Evolutionary conservation across 2,329 filamentous ascomycete species (phyloP).

Genomic region (Dothistroma pini): DNA sequence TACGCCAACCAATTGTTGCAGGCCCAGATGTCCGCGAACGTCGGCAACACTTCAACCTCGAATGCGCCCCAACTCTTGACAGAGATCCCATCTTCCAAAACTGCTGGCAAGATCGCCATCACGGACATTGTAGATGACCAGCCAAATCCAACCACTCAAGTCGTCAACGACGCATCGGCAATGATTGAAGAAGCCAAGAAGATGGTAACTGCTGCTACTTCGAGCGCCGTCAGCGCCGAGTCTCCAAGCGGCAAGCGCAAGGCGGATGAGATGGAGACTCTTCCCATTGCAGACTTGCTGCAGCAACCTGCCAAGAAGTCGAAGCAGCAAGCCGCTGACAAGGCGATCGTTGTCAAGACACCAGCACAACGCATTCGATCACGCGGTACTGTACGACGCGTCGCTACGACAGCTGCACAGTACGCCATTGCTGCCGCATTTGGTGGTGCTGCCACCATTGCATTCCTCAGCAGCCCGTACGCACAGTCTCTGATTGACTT

Average conservation of each 20-base stretch:
- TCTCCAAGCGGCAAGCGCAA: conserved; percentile 26
- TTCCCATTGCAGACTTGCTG: conserved; percentile 1
- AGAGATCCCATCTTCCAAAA: not conserved
- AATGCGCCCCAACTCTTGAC: not conserved
- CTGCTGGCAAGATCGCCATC: conserved; percentile 9
- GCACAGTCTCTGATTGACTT: conserved; percentile 26
- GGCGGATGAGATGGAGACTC: conserved; percentile 20
- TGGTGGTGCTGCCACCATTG: conserved; percentile 25
- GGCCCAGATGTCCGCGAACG: not conserved
- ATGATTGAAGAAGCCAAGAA: not conserved
- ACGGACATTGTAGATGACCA: conserved; percentile 5
- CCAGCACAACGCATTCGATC: not conserved
- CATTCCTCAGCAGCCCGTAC: conserved; percentile 28
- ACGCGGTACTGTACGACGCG: conserved; percentile 8
- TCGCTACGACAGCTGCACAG: conserved; percentile 16
- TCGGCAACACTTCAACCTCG: not conserved
- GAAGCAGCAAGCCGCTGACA: not conserved
- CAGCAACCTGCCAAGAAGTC: conserved; percentile 16
- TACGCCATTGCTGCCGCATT: conserved; percentile 20
- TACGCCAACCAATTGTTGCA: not conserved
- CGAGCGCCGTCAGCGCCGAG: too few species aligned
- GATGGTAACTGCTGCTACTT: not conserved
- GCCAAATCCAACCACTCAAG: not conserved
- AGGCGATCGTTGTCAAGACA: not conserved
- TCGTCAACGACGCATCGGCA: not conserved